Percentiles rank a stretch among this genome's conserved stretches.
These are phyloP conservation scores for Solanum bulbocastanum DNA, from an alignment of 257 asterid species.

Conservation along the genomic window DNA sequence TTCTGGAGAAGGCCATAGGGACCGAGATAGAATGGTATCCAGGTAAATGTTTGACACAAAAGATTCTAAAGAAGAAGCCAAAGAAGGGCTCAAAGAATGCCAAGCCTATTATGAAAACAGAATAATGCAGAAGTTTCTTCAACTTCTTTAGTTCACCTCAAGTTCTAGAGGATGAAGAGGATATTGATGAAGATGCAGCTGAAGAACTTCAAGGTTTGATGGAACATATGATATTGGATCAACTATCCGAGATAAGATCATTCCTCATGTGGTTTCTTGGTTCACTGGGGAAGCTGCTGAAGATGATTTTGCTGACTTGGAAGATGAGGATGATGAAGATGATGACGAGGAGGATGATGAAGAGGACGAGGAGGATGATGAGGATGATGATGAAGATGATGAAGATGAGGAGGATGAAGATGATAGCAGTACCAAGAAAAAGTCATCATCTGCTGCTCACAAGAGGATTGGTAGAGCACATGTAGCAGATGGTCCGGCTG, in stretches of 20 bases:
- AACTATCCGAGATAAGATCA: slow-evolving; percentile 75
- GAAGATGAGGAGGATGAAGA: slow-evolving; percentile 8
- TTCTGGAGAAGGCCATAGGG: slow-evolving; percentile 45
- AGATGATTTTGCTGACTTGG: slow-evolving; percentile 49
- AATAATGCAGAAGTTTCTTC: slow-evolving; percentile 14
- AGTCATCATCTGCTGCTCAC: slow-evolving; percentile 7
- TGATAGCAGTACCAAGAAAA: slow-evolving; percentile 37
- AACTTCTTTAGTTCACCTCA: slow-evolving; percentile 19
- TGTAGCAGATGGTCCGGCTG: slow-evolving; percentile 50
- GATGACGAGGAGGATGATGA: slow-evolving; percentile 6
- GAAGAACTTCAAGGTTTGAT: slow-evolving; percentile 76
- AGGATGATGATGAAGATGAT: slow-evolving; percentile 23
- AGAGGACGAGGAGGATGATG: slow-evolving; percentile 5
- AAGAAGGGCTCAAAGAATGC: slow-evolving; percentile 86
- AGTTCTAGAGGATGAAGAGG: slow-evolving; percentile 40
- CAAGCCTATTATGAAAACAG: slow-evolving; percentile 17
- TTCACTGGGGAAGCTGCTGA: slow-evolving; percentile 87
- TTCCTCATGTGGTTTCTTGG: slow-evolving; percentile 94
- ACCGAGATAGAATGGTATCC: slow-evolving; percentile 16
- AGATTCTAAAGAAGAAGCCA: slow-evolving; percentile 43
- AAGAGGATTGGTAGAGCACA: slow-evolving; percentile 55
- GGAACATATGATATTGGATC: slow-evolving; percentile 92
- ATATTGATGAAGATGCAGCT: slow-evolving; percentile 47
- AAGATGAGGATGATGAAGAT: slow-evolving; percentile 33
- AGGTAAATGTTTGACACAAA: slow-evolving; percentile 14